Base-by-base conservation (phyloP, 192 early-diverging fungal species). In the Dissophora globulifera region DNA sequence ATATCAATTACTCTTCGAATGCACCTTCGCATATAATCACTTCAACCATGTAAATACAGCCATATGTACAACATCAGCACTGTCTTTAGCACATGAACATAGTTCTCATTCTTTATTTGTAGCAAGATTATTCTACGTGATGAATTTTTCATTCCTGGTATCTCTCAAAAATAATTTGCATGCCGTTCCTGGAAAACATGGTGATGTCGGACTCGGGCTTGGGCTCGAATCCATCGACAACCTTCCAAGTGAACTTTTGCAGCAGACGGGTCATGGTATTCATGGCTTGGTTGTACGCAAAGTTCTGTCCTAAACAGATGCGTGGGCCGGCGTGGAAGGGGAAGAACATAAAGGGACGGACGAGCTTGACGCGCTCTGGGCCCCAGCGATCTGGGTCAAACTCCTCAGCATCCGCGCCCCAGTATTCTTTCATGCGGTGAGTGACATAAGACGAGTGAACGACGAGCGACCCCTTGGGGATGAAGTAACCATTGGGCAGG, bases 311-410 rank as follows among this genome's bases (percentile, higher is more conserved):
- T 4, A 76, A 30, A 38, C 72, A 76, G 38, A 76, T 76, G 29
- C 72, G 72, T 10, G 72, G 72, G 13, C 82, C 82, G 1, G 74
- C 71, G 58, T 79, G 79, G 66, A 85, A 85, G 27, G 84, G 84
- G 74, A 76, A 81, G 59, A 81, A 85, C 72, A 76, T 76, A 55
- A 76, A 76, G 4, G 81, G 81, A 23, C 80, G 66, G 7, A 67
- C 49, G 4, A 50, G 13, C 72, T 76, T 76, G 63, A 76, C 72
- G 30, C 63, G 58, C 31, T 69, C 69, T 15, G 78, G 64, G 19
- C 78, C 81, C 83, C 82, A 86, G 42, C 85, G 79, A 35, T 86
- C 83, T 6, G 85, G 85, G 16, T 74, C 70, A 50, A 86, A 86
- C 38, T 68, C 68, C 6, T 78, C 56, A 12, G 83, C 65, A 42